Evolutionary conservation across 2,329 filamentous ascomycete genomes (phyloP), one percentile per base, ranked within the genome.

Genomic region (Truncatella angustata): DNA sequence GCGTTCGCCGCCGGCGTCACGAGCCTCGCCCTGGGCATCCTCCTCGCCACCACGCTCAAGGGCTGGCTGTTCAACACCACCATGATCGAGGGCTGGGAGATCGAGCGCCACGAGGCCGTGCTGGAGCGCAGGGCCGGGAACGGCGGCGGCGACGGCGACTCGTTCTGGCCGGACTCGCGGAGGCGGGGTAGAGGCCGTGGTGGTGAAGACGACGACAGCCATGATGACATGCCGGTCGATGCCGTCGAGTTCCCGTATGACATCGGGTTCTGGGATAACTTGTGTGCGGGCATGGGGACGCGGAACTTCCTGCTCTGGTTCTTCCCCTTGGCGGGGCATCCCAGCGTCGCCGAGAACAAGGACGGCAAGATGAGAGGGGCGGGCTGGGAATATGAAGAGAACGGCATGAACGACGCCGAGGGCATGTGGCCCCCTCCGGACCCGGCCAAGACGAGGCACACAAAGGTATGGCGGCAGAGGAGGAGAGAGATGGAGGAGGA

Each of bases 221-320:
- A 73, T 11, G 62, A 58, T 5, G 67, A 73, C 51, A 56, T 85
- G 2, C 70, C 74, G 10, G 78, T 88, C 39, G 74, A 80, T 52
- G 80, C 77, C 49, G 81, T 92, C 60, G 88, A 93, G 67, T 94
- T 91, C 60, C 90, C 90, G 0, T 94, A 91, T 69, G 90, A 95
- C 62, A 71, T 93, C 40, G 88, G 88, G 46, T 74, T 94, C 60
- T 91, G 83, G 72, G 66, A 73, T 32, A 95, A 95, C 66, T 77
- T 93, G 64, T 77, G 79, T 14, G 85, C 90, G 63, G 87, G 85
- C 14, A 92, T 94, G 87, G 88, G 88, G 4, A 85, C 82, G 0
- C 58, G 65, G 6, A 91, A 90, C 63, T 61, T 81, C 0, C 57
- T 91, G 0, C 65, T 78, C 5, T 94, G 90, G 90, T 71, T 90